A percentile compares a stretch with the other conserved stretches of the same genome.
Evolutionary conservation across 805 yeast species (phyloP).

Genomic region (Metschnikowia hibisci): DNA sequence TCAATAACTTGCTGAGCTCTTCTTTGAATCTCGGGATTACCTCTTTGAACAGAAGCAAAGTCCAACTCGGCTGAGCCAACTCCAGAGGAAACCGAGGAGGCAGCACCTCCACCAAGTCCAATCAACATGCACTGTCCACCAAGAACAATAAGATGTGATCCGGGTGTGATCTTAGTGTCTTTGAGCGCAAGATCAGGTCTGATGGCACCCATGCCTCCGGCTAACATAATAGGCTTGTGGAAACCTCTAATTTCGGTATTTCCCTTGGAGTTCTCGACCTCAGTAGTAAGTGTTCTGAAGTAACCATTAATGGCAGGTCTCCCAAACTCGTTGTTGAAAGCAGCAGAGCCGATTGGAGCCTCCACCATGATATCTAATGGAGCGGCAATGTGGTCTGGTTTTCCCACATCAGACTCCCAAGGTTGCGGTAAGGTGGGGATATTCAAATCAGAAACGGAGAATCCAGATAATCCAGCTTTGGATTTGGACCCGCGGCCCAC

Average conservation of each 20-base stretch:
- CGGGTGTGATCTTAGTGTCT: conserved; percentile 84
- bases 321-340: conserved; percentile 98
- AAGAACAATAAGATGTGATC: conserved; percentile 83
- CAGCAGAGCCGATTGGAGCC: conserved; percentile 97
- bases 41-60: conserved; percentile 98
- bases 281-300: conserved; percentile 89
- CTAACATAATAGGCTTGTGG: conserved; percentile 99
- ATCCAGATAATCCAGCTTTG: conserved; percentile 94
- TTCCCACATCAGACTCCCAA: conserved; percentile 91
- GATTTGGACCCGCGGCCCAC: conserved; percentile 98
- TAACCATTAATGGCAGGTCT: conserved; percentile 96
- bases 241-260: conserved; percentile 83
- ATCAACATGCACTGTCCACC: conserved; percentile 98
- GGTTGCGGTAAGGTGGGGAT: conserved; percentile 87
- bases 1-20: conserved; percentile 98
- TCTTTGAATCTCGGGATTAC: conserved; percentile 98
- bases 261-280: conserved; percentile 58
- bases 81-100: conserved; percentile 93
- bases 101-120: conserved; percentile 99
- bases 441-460: conserved; percentile 81
- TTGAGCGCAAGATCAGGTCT: conserved; percentile 91
- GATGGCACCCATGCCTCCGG: conserved; percentile 98
- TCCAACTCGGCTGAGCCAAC: conserved; percentile 95
- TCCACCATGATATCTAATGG: conserved; percentile 92
- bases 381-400: conserved; percentile 90